Evolutionary conservation across 2,329 filamentous ascomycete species (phyloP).

Genomic region (Ascochyta viciae-villosae): DNA sequence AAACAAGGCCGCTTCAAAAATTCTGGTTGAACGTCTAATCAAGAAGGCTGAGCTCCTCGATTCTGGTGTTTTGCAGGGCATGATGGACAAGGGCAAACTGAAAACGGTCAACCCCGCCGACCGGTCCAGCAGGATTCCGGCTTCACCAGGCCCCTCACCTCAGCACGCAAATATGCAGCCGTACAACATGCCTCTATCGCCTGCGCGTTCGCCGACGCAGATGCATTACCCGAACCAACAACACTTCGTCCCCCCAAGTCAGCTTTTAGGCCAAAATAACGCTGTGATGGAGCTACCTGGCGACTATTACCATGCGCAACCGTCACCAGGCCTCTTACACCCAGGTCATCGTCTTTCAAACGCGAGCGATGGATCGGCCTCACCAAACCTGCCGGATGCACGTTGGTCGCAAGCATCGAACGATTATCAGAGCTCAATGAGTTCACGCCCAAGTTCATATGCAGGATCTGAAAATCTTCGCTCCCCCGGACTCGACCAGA

Average conservation of each 20-base stretch:
- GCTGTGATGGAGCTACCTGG: slow-evolving; percentile 54
- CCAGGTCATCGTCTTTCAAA: slow-evolving; percentile 17
- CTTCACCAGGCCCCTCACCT: slow-evolving; percentile 22
- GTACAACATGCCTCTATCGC: slow-evolving; percentile 41
- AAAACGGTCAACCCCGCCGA: slow-evolving; percentile 63
- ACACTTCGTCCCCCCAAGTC: slow-evolving; percentile 26
- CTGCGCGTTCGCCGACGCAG: slow-evolving; percentile 26
- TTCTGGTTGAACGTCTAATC: slow-evolving; percentile 72
- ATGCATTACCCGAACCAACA: slow-evolving; percentile 20
- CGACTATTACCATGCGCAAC: slow-evolving; percentile 49
- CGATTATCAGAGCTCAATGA: slow-evolving; percentile 35
- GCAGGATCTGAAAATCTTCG: slow-evolving; percentile 44
- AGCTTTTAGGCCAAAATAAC: slow-evolving; percentile 37
- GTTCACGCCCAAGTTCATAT: slow-evolving; percentile 47
- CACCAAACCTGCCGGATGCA: slow-evolving; percentile 36
- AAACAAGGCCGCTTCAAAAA: slow-evolving; percentile 69
- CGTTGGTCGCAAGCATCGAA: slow-evolving; percentile 43
- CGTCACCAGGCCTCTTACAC: slow-evolving; percentile 36
- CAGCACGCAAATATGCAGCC: slow-evolving; percentile 31
- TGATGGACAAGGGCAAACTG: slow-evolving; percentile 70
- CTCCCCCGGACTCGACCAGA: slow-evolving; percentile 44
- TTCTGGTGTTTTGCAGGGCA: slow-evolving; percentile 68
- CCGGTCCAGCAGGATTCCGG: slow-evolving; percentile 22
- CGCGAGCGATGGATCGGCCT: slow-evolving; percentile 30
- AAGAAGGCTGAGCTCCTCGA: slow-evolving; percentile 76